These are phyloP conservation scores for Cryomyces minteri DNA, from an alignment of 495 filamentous ascomycete species.

Conservation along the genomic window DNA sequence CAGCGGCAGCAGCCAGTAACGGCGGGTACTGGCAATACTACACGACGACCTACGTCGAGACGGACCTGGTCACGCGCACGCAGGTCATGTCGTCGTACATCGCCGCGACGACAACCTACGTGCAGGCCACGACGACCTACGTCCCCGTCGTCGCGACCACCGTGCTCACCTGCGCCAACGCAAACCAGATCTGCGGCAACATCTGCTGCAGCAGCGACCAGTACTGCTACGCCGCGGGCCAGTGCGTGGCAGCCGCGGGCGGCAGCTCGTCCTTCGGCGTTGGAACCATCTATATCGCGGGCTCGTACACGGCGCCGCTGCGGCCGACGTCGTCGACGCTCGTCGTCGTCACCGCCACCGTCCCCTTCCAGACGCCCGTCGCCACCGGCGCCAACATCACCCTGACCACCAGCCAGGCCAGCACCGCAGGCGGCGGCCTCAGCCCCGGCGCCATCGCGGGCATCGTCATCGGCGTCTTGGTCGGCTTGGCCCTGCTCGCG, in stretches of 20 bases:
- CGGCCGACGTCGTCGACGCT: slow-evolving; percentile 49
- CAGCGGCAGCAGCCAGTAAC: slow-evolving; percentile 8
- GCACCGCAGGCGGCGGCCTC: slow-evolving; percentile 31
- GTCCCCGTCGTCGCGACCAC: slow-evolving; percentile 20
- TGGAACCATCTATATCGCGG: slow-evolving; percentile 24
- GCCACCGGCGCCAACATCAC: slow-evolving; percentile 31
- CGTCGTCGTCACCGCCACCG: slow-evolving; percentile 34
- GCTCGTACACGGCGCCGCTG: slow-evolving; percentile 34
- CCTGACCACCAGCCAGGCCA: slow-evolving; percentile 12
- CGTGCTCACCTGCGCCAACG: slow-evolving; percentile 32
- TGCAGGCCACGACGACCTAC: slow-evolving; percentile 5
- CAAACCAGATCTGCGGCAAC: slow-evolving; percentile 50
- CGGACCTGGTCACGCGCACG: slow-evolving; percentile 44
- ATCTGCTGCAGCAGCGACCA: slow-evolving; percentile 60
- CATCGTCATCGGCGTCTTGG: slow-evolving; percentile 75
- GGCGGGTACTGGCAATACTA: slow-evolving; percentile 36
- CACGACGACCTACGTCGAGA: slow-evolving; percentile 55
- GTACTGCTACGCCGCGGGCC: slow-evolving; percentile 33
- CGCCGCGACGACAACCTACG: slow-evolving; percentile 11
- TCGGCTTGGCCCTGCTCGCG: slow-evolving; percentile 52
- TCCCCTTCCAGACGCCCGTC: slow-evolving; percentile 38
- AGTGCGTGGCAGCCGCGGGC: slow-evolving; percentile 8
- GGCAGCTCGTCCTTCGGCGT: slow-evolving; percentile 10
- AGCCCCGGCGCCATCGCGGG: slow-evolving; percentile 49
- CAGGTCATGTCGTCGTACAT: slow-evolving; percentile 42